Evolutionary conservation across 2,329 filamentous ascomycete species (phyloP).

Genomic region (Pseudocercospora macadamiae): DNA sequence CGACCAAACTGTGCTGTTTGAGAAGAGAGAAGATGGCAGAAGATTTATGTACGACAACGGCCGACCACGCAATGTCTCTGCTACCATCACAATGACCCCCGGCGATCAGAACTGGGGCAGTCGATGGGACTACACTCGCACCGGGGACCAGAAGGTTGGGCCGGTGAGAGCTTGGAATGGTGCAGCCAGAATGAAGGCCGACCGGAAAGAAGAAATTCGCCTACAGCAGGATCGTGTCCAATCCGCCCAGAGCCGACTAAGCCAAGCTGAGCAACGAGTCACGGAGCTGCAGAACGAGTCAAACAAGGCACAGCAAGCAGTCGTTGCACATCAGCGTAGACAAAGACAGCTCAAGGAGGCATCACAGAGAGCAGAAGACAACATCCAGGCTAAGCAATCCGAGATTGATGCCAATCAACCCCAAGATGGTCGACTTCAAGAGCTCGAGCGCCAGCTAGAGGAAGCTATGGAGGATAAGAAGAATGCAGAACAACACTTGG

Average conservation of each 20-base stretch:
- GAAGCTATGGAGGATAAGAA: constrained; percentile 56
- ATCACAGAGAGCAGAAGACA: constrained; percentile 63
- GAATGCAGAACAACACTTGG: constrained; percentile 48
- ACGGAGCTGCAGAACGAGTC: constrained; percentile 53
- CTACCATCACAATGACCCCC: constrained; percentile 68
- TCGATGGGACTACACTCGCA: constrained; percentile 57
- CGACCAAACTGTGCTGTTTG: constrained; percentile 81
- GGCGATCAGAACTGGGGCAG: constrained; percentile 60
- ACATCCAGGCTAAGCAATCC: constrained; percentile 67
- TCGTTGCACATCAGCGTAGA: constrained; percentile 54
- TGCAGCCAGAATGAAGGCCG: constrained; percentile 60
- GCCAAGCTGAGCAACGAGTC: constrained; percentile 55
- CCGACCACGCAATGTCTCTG: constrained; percentile 66
- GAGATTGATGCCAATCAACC: constrained; percentile 61
- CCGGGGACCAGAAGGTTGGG: constrained; percentile 53
- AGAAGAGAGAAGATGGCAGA: constrained; percentile 67
- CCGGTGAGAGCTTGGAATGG: constrained; percentile 58
- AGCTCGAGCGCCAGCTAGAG: constrained; percentile 54
- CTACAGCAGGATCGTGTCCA: constrained; percentile 47
- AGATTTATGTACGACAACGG: constrained; percentile 64
- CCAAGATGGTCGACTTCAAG: constrained; percentile 61
- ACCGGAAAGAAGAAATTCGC: constrained; percentile 35
- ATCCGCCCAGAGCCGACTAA: constrained; percentile 51
- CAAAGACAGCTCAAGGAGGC: constrained; percentile 56
- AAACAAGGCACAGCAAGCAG: constrained; percentile 53